Evolutionary conservation across 306 rosid genomes (phyloP), one percentile per base, ranked within the genome.

Genomic region (Dryas drummondii): DNA sequence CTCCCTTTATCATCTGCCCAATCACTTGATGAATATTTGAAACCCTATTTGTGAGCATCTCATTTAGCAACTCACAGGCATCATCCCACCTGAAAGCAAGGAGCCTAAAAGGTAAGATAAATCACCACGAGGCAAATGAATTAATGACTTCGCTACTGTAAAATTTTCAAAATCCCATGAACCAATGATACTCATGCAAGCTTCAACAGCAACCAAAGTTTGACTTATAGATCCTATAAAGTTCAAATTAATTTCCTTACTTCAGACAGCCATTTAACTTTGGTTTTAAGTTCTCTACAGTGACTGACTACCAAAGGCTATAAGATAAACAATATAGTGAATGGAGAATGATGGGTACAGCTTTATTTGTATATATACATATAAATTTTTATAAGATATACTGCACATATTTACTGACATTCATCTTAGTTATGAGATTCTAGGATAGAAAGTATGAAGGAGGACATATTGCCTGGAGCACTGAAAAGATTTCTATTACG

Each of bases 1-100:
- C 97, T 79, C 99, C 99, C 81, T 86, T 92, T 78, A 96, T 92
- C 96, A 96, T 89, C 76, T 88, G 92, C 66, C 93, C 99, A 70
- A 87, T 87, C 82, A 92, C 94, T 86, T 90, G 99, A 80, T 92
- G 97, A 81, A 90, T 88, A 82, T 90, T 93, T 4, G 99, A 92
- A 56, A 47, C 89, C 81, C 87, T 90, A 65, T 77, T 89, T 56
- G 85, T 82, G 71, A 80, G 74, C 97, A 92, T 90, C 80, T 90
- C 96, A 74, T 92, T 82, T 55, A 96, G 85, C 74, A 96, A 85
- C 79, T 84, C 81, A 80, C 80, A 75, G 84, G 96, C 97, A 79
- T 87, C 88, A 71, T 86, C 90, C 88, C 76, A 86, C 86, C 98
- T 92, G 89, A 78, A 84, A 82, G 73, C 71, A 79, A 84, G 64